phyloP scores from a whole-genome alignment of 1,139 yeast species.

The Hyphopichia pseudoburtonii region DNA sequence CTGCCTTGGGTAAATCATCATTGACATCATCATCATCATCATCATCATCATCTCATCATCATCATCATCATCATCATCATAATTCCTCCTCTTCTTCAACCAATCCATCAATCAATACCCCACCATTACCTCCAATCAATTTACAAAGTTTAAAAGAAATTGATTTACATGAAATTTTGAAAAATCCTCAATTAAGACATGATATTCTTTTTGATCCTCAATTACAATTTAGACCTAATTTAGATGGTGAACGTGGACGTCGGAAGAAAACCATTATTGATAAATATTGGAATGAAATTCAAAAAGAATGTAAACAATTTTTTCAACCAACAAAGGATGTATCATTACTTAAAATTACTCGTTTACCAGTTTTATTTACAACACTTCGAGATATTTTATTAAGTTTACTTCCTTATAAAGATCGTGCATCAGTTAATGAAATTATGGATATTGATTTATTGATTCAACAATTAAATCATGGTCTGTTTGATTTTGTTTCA shows the following conservation, averaged over 20 bases:
- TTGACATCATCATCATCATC: no score
- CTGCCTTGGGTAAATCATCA: no score
- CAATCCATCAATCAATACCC: conserved; percentile 16
- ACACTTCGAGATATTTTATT: conserved; percentile 77
- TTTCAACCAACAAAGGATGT: conserved; percentile 15
- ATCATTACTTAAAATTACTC: conserved; percentile 28
- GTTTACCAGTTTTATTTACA: conserved; percentile 66
- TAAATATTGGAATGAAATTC: conserved; percentile 80
- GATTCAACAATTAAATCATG: conserved; percentile 71
- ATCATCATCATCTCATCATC: no score
- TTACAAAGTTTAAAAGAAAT: conserved; percentile 81
- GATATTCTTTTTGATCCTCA: conserved; percentile 92
- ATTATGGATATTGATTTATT: conserved; percentile 77
- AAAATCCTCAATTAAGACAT: conserved; percentile 90
- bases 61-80: conserved; percentile 20
- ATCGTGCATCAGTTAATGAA: conserved; percentile 66
- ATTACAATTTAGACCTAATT: conserved; percentile 85
- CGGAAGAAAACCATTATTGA: conserved; percentile 75
- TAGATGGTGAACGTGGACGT: conserved; percentile 87
- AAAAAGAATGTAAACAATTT: conserved; percentile 54
- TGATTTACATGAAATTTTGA: conserved; percentile 83
- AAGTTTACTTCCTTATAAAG: conserved; percentile 75
- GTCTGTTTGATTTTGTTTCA: conserved; percentile 65
- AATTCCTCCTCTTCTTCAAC: conserved; percentile 11
- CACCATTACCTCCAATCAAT: conserved; percentile 77